Evolutionary conservation across 2,329 filamentous ascomycete genomes (phyloP), one percentile per base, ranked within the genome.

Genomic region (Sporothrix brasiliensis): DNA sequence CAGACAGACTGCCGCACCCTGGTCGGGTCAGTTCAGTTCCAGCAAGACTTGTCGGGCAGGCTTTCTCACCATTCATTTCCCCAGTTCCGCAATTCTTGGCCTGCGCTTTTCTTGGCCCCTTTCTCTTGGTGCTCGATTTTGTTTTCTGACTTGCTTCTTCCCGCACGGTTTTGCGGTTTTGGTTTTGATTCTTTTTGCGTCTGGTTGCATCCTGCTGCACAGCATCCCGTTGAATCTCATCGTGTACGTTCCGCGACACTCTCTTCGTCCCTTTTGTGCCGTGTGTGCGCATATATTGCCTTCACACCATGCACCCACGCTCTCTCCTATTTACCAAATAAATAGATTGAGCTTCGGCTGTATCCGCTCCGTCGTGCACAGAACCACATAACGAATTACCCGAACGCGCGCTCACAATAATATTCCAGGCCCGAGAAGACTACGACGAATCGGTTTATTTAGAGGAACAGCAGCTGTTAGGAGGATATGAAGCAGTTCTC

Each of bases 401-500:
- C 27, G 27, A 30, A 34, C 27, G 34, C 16, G 24, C 53, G n/a
- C 53, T 56, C 34, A 58, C 54, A 58, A 58, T 58, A 11, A 4
- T 16, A 4, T 24, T 34, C 34, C 13, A 63, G 58, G 58, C 39
- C 39, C 27, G 27, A 39, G 34, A 61, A 44, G 13, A 16, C 30
- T 39, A 30, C 34, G 16, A 34, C 24, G 34, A 34, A 34, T 34
- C 34, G 34, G 9, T 34, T 6, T 11, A 39, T 3, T 24, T 13
- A 27, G 4, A 19, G 3, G 9, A 10, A 16, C 4, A 41, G 4
- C 13, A 24, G 27, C 27, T 30, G 27, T 30, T 30, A 30, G 27
- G 27, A 30, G 34, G 34, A 34, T 34, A 69, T 71, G 61, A 67
- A 39, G 41, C 21, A 49, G 10, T n/a, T 67, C 16, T n/a, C 52